These are phyloP conservation scores for Panicum hallii DNA, from an alignment of 202 grass and related monocot species.

Conservation along the genomic window DNA sequence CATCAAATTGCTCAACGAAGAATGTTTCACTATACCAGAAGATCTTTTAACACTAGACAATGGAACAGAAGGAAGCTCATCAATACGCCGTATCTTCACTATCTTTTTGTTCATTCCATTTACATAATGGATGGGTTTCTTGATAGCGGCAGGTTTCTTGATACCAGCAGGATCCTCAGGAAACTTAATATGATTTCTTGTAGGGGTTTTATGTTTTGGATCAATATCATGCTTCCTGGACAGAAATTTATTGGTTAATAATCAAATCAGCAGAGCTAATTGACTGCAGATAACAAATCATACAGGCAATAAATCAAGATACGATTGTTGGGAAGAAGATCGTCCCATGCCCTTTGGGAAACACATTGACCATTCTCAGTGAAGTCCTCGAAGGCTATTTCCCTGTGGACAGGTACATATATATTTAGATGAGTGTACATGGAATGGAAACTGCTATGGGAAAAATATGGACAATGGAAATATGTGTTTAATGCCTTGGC, in stretches of 20 bases:
- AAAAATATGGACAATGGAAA: constrained; percentile 14
- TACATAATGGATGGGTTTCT: constrained; percentile 34
- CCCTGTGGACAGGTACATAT: constrained; percentile 42
- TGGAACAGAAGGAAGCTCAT: constrained; percentile 24
- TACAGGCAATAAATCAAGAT: constrained; percentile 97
- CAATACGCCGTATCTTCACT: constrained; percentile 33
- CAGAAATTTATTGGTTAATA: constrained; percentile 43
- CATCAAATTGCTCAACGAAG: constrained; percentile 23
- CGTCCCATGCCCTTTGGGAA: constrained; percentile 75
- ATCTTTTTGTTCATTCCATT: constrained; percentile 47
- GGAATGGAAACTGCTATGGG: not conserved
- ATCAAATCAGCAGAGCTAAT: constrained; percentile 41
- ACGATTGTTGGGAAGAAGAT: constrained; percentile 79
- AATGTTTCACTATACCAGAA: not conserved
- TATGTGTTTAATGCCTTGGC: constrained; percentile 61
- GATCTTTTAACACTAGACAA: constrained; percentile 37
- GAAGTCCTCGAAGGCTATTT: constrained; percentile 56
- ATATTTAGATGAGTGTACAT: not conserved
- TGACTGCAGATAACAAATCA: constrained; percentile 31
- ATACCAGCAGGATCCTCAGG: constrained; percentile 45
- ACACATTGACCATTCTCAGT: constrained; percentile 55
- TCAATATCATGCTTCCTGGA: constrained; percentile 81
- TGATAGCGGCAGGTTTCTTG: constrained; percentile 33
- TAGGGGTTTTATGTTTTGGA: constrained; percentile 57
- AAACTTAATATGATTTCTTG: constrained; percentile 81